Conservation (phyloP, 495 filamentous ascomycete species). For the Penicillium malachiteum region DNA sequence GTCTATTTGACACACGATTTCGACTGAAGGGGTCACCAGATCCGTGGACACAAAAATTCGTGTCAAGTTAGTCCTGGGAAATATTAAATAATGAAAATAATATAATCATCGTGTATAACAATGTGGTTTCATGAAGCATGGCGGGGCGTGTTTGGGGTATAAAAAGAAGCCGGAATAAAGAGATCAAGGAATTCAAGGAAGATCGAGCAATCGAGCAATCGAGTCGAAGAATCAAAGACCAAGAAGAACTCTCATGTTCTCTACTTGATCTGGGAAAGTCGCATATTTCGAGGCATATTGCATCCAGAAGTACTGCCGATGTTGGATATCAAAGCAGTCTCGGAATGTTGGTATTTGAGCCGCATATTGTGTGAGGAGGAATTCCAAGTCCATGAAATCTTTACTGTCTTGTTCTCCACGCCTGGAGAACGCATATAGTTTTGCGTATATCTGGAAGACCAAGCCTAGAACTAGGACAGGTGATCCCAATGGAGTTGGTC, state of each 20-base stretch:
- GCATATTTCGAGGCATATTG: slow-evolving; percentile 21
- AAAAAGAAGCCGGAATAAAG: too few species aligned
- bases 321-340: slow-evolving; percentile 19
- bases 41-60: slow-evolving; percentile 29
- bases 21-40: slow-evolving; percentile 28
- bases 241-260: slow-evolving; percentile 19
- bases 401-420: slow-evolving; percentile 23
- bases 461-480: slow-evolving; percentile 20
- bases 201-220: too few species aligned
- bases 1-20: slow-evolving; percentile 28
- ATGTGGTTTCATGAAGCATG: neutral
- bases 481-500: slow-evolving; percentile 19
- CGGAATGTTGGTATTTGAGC: slow-evolving; percentile 18
- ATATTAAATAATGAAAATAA: slow-evolving; percentile 14
- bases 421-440: slow-evolving; percentile 19
- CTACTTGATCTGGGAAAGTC: slow-evolving; percentile 22
- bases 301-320: slow-evolving; percentile 19
- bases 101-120: slow-evolving; percentile 1
- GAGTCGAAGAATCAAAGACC: slow-evolving; percentile 12
- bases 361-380: slow-evolving; percentile 22
- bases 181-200: too few species aligned
- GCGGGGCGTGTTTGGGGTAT: neutral
- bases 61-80: slow-evolving; percentile 16
- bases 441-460: slow-evolving; percentile 25
- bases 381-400: slow-evolving; percentile 25